These are phyloP conservation scores for Schrenkiella parvula DNA, from an alignment of 345 rosid species.

Conservation along the genomic window DNA sequence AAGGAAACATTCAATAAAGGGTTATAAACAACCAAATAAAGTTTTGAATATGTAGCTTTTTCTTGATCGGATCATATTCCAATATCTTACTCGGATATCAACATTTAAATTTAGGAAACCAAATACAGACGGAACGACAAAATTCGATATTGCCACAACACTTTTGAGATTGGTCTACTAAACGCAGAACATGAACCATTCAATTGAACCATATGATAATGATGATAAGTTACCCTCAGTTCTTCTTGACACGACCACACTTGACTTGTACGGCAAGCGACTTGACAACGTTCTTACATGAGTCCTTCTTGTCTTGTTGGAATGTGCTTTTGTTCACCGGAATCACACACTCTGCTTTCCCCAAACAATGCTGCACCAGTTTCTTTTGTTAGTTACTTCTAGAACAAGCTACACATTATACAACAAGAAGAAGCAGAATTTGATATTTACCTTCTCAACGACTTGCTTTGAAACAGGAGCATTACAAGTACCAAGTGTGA, in stretches of 20 bases:
- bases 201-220: background rate
- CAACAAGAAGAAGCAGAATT: background rate
- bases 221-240: background rate
- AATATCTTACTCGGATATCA: constrained; percentile 5
- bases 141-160: constrained; percentile 13
- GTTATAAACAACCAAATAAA: background rate
- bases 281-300: constrained; percentile 46
- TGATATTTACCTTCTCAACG: constrained; percentile 50
- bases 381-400: background rate
- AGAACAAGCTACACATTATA: background rate
- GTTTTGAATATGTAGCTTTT: background rate
- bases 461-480: constrained; percentile 49
- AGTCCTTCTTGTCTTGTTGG: constrained; percentile 31
- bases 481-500: constrained; percentile 48
- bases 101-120: background rate
- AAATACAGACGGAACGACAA: background rate
- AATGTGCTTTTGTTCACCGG: constrained; percentile 46
- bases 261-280: constrained; percentile 65
- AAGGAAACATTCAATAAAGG: background rate
- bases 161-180: constrained; percentile 12
- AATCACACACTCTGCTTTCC: constrained; percentile 49
- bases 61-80: constrained; percentile 5
- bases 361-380: constrained; percentile 51
- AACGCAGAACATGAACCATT: constrained; percentile 7
- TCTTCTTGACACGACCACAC: constrained; percentile 42